Evolutionary conservation across 306 rosid species (phyloP).

Genomic region (Clitoria ternatea): DNA sequence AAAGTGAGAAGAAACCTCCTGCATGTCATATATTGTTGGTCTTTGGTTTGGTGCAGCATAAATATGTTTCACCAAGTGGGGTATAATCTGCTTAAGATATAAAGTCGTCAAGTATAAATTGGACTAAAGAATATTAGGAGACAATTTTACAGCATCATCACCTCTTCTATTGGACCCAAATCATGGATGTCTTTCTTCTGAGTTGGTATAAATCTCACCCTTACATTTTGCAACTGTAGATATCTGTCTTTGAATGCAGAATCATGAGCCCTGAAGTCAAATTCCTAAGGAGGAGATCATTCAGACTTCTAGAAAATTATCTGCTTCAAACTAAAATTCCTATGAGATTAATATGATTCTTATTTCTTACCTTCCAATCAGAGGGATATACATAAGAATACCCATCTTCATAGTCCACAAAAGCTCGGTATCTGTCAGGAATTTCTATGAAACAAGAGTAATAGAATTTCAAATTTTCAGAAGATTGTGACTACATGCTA

Average conservation of each 20-base stretch:
- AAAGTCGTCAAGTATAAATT: constrained; percentile 17
- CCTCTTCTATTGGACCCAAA: constrained; percentile 91
- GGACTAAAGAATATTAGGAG: not conserved
- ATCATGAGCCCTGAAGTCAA: constrained; percentile 93
- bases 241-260: constrained; percentile 88
- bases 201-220: constrained; percentile 91
- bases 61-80: constrained; percentile 62
- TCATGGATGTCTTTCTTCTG: constrained; percentile 79
- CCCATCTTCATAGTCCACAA: constrained; percentile 79
- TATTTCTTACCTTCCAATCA: constrained; percentile 89
- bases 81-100: constrained; percentile 45
- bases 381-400: constrained; percentile 80
- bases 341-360: constrained; percentile 5
- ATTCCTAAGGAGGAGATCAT: constrained; percentile 51
- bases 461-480: not conserved
- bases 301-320: not conserved
- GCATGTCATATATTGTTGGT: constrained; percentile 60
- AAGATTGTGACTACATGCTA: not conserved
- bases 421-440: constrained; percentile 60
- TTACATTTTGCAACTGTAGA: constrained; percentile 80
- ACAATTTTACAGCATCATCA: constrained; percentile 13
- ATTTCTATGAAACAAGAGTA: constrained; percentile 41
- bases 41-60: constrained; percentile 87
- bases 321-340: not conserved
- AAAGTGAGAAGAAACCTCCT: constrained; percentile 56